Conservation (phyloP, 768 basidiomycete genomes). For the Cyclocybe cylindracea region DNA sequence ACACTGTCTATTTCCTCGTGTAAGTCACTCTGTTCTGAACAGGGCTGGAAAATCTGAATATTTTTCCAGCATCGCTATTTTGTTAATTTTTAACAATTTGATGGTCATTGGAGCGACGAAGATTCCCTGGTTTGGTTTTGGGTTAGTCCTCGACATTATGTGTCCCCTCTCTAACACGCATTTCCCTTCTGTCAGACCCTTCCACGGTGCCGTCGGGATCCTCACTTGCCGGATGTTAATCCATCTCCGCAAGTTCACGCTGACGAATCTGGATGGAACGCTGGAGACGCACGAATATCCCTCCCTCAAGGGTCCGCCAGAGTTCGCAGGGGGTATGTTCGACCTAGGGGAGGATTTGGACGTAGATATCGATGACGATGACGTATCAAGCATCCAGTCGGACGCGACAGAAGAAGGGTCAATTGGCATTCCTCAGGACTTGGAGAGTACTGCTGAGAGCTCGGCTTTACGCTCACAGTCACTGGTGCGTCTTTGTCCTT, state of each 20-base stretch:
- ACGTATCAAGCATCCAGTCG: background rate
- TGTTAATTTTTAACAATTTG: slow-evolving; percentile 46
- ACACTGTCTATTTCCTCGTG: slow-evolving; percentile 46
- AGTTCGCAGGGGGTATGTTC: too few relatives aligned
- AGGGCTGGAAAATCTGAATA: background rate
- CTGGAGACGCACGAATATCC: too few relatives aligned
- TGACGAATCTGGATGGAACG: slow-evolving; percentile 10
- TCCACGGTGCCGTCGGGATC: slow-evolving; percentile 49
- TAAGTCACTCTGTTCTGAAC: slow-evolving; percentile 14
- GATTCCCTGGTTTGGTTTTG: slow-evolving; percentile 54
- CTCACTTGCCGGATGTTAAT: slow-evolving; percentile 48
- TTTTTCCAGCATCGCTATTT: slow-evolving; percentile 30
- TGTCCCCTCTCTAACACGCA: background rate
- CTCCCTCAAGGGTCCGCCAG: background rate
- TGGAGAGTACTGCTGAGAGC: slow-evolving; percentile 1
- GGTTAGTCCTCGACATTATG: slow-evolving; percentile 20
- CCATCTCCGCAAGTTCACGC: slow-evolving; percentile 39
- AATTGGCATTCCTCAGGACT: background rate
- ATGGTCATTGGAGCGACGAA: slow-evolving; percentile 46
- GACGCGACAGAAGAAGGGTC: background rate
- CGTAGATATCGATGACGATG: background rate
- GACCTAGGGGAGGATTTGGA: too few relatives aligned
- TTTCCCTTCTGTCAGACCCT: slow-evolving; percentile 29
- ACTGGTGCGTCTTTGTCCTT: background rate
- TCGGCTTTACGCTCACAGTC: background rate